These are phyloP conservation scores for Adansonia grandidieri DNA, from an alignment of 441 rosid species.

Conservation along the genomic window DNA sequence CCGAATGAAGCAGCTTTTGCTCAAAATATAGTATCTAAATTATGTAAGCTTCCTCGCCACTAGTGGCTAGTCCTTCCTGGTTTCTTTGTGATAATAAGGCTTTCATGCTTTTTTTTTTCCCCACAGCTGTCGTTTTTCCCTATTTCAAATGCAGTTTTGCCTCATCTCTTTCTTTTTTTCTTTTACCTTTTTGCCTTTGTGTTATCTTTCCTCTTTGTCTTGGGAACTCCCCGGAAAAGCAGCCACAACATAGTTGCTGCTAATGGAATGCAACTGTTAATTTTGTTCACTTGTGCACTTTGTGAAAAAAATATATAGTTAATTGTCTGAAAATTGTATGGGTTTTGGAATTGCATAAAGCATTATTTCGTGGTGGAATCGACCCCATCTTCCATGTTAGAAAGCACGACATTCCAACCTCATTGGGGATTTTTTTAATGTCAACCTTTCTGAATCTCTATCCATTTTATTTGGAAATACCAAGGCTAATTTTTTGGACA, in stretches of 20 bases:
- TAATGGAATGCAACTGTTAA: background rate
- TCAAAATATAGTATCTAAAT: background rate
- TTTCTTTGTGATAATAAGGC: background rate
- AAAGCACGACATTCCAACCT: background rate
- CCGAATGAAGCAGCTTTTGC: conserved; percentile 4
- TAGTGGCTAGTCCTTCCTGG: background rate
- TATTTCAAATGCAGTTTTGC: background rate
- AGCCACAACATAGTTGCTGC: background rate
- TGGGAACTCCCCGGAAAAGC: background rate
- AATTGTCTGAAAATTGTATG: background rate
- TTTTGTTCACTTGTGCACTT: background rate
- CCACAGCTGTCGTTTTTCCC: background rate
- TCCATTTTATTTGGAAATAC: too few species aligned
- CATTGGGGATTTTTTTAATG: too few species aligned
- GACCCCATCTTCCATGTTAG: background rate
- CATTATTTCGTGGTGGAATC: background rate
- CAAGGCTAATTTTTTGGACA: too few species aligned
- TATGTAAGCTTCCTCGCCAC: conserved; percentile 2
- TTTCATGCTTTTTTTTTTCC: background rate
- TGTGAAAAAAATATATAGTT: background rate
- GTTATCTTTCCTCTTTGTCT: background rate
- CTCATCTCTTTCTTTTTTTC: too few species aligned
- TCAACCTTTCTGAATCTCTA: too few species aligned
- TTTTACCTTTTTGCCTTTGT: too few species aligned
- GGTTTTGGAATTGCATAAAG: background rate